These are phyloP conservation scores for Danielia reshetovae DNA, from an alignment of 805 yeast genomes.

Conservation along the genomic window DNA sequence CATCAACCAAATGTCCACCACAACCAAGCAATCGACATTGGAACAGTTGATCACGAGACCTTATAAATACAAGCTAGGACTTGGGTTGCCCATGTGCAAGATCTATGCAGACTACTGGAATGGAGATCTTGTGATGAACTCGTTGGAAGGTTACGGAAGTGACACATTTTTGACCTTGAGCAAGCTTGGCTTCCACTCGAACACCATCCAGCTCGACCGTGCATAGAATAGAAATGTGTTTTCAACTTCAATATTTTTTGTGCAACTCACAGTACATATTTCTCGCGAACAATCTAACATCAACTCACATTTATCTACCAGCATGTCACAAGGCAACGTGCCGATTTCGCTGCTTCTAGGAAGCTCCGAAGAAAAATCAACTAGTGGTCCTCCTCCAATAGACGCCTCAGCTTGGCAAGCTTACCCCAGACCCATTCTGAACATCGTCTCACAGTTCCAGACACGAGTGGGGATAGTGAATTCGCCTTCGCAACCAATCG, in stretches of 20 bases:
- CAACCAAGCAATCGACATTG: conserved; percentile 49
- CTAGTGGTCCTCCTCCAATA: neutral
- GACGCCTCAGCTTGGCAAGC: conserved; percentile 1
- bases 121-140: conserved; percentile 77
- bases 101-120: conserved; percentile 97
- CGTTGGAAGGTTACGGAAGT: conserved; percentile 87
- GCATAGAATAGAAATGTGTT: conserved; percentile 48
- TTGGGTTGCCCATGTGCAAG: conserved; percentile 89
- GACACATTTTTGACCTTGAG: conserved; percentile 80
- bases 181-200: conserved; percentile 67
- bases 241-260: no score
- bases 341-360: conserved; percentile 31
- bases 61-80: conserved; percentile 70
- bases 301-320: neutral
- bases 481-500: no score
- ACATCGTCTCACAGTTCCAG: conserved; percentile 30
- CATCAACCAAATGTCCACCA: conserved; percentile 25
- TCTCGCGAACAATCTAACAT: neutral
- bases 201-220: conserved; percentile 64
- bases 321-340: conserved; percentile 27
- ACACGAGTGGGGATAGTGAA: conserved; percentile 21
- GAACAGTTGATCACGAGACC: conserved; percentile 67
- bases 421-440: conserved; percentile 6
- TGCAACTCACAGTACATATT: no score
- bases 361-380: conserved; percentile 9